These are phyloP conservation scores for Mimosa pudica DNA, from an alignment of 306 rosid genomes.

Conservation along the genomic window DNA sequence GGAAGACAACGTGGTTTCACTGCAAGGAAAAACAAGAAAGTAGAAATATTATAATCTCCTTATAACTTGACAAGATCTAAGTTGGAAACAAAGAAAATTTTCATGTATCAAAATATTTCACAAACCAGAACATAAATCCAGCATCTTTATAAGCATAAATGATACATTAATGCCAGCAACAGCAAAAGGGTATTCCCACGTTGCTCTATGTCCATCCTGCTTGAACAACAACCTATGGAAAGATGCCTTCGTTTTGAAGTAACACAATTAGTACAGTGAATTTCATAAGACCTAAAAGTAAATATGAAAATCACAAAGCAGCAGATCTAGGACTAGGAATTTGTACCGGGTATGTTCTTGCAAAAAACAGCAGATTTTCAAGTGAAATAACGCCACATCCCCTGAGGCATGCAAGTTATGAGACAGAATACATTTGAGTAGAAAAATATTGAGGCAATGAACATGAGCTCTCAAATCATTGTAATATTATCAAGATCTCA, in stretches of 20 bases:
- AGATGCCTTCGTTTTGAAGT: constrained; percentile 87
- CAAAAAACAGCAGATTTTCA: constrained; percentile 80
- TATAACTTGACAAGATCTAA: background rate
- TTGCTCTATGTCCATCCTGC: constrained; percentile 80
- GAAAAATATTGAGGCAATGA: constrained; percentile 26
- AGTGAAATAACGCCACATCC: constrained; percentile 91
- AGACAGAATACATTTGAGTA: constrained; percentile 44
- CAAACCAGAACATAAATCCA: constrained; percentile 80
- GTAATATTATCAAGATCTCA: constrained; percentile 14
- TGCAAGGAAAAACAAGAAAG: constrained; percentile 34
- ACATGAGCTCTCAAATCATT: constrained; percentile 4
- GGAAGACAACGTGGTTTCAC: constrained; percentile 84
- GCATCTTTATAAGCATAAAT: constrained; percentile 86
- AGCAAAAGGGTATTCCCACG: constrained; percentile 98
- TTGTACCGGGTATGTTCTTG: constrained; percentile 87
- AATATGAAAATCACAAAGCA: background rate
- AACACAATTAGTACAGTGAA: constrained; percentile 57
- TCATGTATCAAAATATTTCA: constrained; percentile 5
- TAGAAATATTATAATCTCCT: constrained; percentile 10
- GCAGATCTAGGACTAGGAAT: background rate
- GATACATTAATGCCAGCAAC: constrained; percentile 94
- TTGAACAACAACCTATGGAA: constrained; percentile 83
- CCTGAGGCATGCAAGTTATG: constrained; percentile 65
- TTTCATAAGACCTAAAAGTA: constrained; percentile 38
- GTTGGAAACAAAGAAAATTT: constrained; percentile 9